Evolutionary conservation across 2,329 filamentous ascomycete species (phyloP).

Genomic region (Atkinsonella hypoxylon): DNA sequence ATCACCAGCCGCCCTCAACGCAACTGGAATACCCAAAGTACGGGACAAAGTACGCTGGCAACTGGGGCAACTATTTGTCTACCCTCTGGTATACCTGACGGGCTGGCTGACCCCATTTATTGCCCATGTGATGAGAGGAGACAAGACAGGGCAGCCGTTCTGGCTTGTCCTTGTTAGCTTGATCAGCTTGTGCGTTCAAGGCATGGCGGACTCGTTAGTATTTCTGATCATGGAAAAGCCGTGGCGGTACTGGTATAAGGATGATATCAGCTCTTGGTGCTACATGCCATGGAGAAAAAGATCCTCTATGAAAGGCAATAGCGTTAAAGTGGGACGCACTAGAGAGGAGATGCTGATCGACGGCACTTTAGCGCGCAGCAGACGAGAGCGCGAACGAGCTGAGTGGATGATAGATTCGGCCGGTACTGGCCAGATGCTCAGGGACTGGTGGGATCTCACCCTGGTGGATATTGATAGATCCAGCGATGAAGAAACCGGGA

Average conservation of each 20-base stretch:
- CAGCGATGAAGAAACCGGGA: not conserved
- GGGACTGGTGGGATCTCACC: constrained; percentile 20
- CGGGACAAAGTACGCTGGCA: constrained; percentile 52
- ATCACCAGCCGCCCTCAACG: constrained; percentile 12
- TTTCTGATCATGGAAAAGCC: constrained; percentile 61
- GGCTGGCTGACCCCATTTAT: constrained; percentile 65
- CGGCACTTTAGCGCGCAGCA: constrained; percentile 32
- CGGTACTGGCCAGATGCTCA: constrained; percentile 8
- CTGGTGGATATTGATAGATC: constrained; percentile 7
- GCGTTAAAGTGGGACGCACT: constrained; percentile 28
- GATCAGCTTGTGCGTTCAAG: constrained; percentile 51
- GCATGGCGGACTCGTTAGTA: constrained; percentile 53
- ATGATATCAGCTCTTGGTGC: not conserved
- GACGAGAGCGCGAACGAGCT: constrained; percentile 35
- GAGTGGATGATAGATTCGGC: constrained; percentile 18
- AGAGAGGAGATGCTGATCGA: constrained; percentile 42
- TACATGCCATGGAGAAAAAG: not conserved
- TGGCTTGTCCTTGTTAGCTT: constrained; percentile 42
- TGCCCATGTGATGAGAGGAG: constrained; percentile 38
- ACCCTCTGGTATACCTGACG: constrained; percentile 58
- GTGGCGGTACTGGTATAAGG: constrained; percentile 33
- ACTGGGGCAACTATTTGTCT: constrained; percentile 62
- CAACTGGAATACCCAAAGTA: constrained; percentile 21
- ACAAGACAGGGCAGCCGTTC: constrained; percentile 33
- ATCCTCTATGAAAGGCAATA: constrained; percentile 5